Conservation (phyloP, 345 rosid species). For the Draba incana region DNA sequence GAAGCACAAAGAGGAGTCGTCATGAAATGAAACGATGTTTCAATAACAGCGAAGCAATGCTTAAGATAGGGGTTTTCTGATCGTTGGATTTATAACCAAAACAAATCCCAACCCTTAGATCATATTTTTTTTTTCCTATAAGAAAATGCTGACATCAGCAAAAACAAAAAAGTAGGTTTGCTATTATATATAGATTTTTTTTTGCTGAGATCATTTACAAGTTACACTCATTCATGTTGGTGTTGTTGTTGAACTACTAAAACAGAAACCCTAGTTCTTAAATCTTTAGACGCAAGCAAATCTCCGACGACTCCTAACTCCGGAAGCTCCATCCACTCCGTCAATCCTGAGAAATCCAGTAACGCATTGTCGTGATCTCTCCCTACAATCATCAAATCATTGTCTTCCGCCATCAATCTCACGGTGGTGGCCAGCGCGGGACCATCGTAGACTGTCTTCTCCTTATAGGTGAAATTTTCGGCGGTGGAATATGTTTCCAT, state of each 20-base stretch:
- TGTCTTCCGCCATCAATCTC: conserved; percentile 39
- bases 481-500: conserved; percentile 1
- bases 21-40: too few species aligned
- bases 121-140: too few species aligned
- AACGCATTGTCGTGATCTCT: conserved; percentile 44
- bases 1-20: too few species aligned
- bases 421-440: conserved; percentile 42
- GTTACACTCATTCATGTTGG: conserved; percentile 26
- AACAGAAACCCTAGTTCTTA: conserved; percentile 46
- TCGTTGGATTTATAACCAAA: too few species aligned
- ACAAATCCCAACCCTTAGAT: too few species aligned
- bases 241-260: conserved; percentile 65
- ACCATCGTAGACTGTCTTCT: conserved; percentile 48
- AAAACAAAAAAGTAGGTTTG: too few species aligned
- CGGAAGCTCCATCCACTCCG: conserved; percentile 64
- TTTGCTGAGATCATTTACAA: conserved; percentile 14
- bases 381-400: conserved; percentile 59
- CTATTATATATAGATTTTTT: too few species aligned
- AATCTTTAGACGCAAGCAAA: conserved; percentile 60
- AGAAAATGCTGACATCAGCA: too few species aligned
- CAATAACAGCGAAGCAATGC: too few species aligned
- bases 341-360: conserved; percentile 49
- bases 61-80: too few species aligned
- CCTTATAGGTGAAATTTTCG: conserved; percentile 23
- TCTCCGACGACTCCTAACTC: conserved; percentile 76